Evolutionary conservation across 2,329 filamentous ascomycete species (phyloP), one percentile per base, ranked within the genome.

Genomic region (Diaporthe sp.): DNA sequence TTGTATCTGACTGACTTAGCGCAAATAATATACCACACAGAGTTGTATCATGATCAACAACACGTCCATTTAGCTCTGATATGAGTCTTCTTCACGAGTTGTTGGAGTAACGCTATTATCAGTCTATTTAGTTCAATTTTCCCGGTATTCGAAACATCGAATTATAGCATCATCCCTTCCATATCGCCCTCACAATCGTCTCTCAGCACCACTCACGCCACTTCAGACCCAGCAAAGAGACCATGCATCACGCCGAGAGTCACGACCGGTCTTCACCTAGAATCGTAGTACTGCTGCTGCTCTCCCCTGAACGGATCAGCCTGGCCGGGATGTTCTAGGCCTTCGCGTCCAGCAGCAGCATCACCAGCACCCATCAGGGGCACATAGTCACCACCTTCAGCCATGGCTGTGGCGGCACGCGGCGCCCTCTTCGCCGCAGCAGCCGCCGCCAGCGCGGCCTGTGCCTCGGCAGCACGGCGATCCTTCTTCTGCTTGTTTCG

Each of bases 401-500:
- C n/a, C 47, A 34, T 25, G n/a, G 49, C 37, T 10, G 34, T 44
- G 25, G 7, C 71, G 2, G 71, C 28, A 28, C 34, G 47, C 58
- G 71, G 34, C 2, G 71, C 12, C 58, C 9, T 73, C 71, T 65
- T 73, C 20, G 31, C 55, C 70, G 22, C 28, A 9, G 28, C 47
- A 6, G 20, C 44, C 3, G 58, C 58, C 13, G 71, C 58, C 49
- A 65, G 17, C 58, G 47, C 71, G 37, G 85, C 86, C n/a, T 85
- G 86, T 60, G 87, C 87, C 82, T 90, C 88, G 75, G 85, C 85
- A 78, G 86, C 85, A 75, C 86, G 86, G 72, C 82, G 82, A 47
- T 85, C 81, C 63, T 84, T 83, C 81, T 85, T 85, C 79, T 88
- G 85, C 78, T 84, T 78, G 81, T 82, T 82, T 78, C 86, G 84